Percentiles rank a stretch among this genome's conserved stretches.
These are phyloP conservation scores for Themeda triandra DNA, from an alignment of 176 grass and related monocot species.

Conservation along the genomic window DNA sequence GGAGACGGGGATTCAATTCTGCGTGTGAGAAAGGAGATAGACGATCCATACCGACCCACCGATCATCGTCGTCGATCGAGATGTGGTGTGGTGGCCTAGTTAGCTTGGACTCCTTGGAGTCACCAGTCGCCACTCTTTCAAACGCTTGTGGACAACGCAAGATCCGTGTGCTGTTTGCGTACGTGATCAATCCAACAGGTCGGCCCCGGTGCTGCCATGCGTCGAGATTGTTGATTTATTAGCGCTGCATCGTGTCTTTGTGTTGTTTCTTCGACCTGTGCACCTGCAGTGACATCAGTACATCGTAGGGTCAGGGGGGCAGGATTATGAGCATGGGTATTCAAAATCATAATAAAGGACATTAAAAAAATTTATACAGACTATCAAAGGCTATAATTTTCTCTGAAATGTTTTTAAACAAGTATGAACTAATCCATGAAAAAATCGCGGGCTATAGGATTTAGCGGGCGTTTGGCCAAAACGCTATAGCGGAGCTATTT, in stretches of 20 bases:
- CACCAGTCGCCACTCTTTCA: constrained; percentile 7
- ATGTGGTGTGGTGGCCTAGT: neutral
- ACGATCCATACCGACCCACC: neutral
- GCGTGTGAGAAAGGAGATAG: neutral
- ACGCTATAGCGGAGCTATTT: too few species aligned
- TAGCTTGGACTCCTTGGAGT: neutral
- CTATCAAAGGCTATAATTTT: too few species aligned
- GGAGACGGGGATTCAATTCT: constrained; percentile 21
- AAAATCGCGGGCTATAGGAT: too few species aligned
- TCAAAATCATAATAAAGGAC: too few species aligned
- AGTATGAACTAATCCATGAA: too few species aligned
- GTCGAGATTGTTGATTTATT: too few species aligned
- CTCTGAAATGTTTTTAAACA: too few species aligned
- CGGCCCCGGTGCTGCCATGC: neutral
- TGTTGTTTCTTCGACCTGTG: neutral
- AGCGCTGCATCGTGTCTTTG: neutral
- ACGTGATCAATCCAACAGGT: neutral
- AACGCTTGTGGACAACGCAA: constrained; percentile 14
- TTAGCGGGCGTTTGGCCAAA: too few species aligned
- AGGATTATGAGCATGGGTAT: too few species aligned
- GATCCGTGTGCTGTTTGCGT: neutral
- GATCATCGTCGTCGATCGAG: neutral
- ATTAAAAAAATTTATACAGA: too few species aligned
- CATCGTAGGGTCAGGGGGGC: too few species aligned
- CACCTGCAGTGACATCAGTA: neutral